Evolutionary conservation across 2,329 filamentous ascomycete species (phyloP).

Genomic region (Hymenoscyphus scutula): DNA sequence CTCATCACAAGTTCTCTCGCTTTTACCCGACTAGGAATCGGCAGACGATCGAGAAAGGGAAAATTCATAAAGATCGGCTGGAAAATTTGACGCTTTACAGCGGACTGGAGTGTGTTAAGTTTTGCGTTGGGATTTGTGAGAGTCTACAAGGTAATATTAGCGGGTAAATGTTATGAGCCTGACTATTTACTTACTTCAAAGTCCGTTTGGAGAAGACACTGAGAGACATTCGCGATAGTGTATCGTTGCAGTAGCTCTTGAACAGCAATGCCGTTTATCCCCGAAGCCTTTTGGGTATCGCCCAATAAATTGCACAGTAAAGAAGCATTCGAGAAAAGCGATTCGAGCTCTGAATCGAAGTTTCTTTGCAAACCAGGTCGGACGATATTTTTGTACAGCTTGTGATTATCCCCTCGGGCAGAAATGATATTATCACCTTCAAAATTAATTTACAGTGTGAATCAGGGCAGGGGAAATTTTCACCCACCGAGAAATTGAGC

Average conservation of each 20-base stretch:
- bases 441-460: neutral
- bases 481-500: conserved; percentile 8
- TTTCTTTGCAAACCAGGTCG: conserved; percentile 12
- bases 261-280: conserved; percentile 8
- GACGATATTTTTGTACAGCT: conserved; percentile 8
- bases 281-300: neutral
- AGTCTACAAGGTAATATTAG: conserved; percentile 3
- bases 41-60: conserved; percentile 10
- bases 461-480: neutral
- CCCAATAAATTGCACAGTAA: conserved; percentile 9
- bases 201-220: conserved; percentile 12
- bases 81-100: conserved; percentile 10
- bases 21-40: conserved; percentile 8
- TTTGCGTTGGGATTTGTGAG: conserved; percentile 2
- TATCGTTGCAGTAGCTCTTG: conserved; percentile 12
- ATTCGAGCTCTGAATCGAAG: conserved; percentile 6
- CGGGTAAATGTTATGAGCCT: neutral
- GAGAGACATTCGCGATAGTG: conserved; percentile 14
- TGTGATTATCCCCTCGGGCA: conserved; percentile 5
- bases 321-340: conserved; percentile 7
- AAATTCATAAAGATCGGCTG: conserved; percentile 12
- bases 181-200: conserved; percentile 6
- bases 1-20: conserved; percentile 5
- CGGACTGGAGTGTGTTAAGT: conserved; percentile 8
- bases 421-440: conserved; percentile 13